phyloP scores from a whole-genome alignment of 148 eudicot genomes.

The Fallopia convolvulus region DNA sequence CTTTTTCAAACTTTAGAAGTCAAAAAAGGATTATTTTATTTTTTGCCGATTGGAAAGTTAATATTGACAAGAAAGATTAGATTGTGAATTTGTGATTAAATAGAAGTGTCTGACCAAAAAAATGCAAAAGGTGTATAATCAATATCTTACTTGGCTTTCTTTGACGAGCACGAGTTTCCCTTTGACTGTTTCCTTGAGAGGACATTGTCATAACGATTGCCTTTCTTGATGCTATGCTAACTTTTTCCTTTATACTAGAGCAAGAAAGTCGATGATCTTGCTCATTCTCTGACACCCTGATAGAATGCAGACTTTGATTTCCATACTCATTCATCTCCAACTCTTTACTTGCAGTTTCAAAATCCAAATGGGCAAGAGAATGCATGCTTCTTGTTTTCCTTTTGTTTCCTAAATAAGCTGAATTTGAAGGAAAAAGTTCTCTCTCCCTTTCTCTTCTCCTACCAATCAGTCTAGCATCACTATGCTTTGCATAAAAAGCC shows the following conservation, averaged over 20 bases:
- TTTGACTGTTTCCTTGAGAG: conserved; percentile 17
- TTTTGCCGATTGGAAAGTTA: not conserved
- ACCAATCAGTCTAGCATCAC: conserved; percentile 28
- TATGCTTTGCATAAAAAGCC: conserved; percentile 61
- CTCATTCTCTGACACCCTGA: conserved; percentile 17
- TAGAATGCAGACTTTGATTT: conserved; percentile 17
- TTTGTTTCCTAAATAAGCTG: conserved; percentile 24
- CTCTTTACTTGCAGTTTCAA: conserved; percentile 18
- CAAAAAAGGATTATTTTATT: not conserved
- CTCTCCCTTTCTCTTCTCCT: conserved; percentile 48
- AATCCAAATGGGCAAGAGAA: conserved; percentile 30
- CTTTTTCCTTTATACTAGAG: conserved; percentile 18
- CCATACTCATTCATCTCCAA: not conserved
- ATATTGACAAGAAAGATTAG: not conserved
- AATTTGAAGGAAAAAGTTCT: conserved; percentile 18
- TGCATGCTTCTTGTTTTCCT: conserved; percentile 45
- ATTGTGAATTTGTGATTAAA: not conserved
- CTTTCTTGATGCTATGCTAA: conserved; percentile 23
- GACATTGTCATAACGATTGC: conserved; percentile 36
- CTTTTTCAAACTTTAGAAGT: not conserved
- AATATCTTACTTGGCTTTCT: conserved; percentile 15
- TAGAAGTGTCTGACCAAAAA: not conserved
- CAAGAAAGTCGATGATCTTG: conserved; percentile 14
- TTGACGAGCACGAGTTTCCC: conserved; percentile 15
- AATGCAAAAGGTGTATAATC: not conserved